Evolutionary conservation across 1,284 basidiomycete genomes (phyloP), one percentile per base, ranked within the genome.

Genomic region (Irpex rosettiformis): DNA sequence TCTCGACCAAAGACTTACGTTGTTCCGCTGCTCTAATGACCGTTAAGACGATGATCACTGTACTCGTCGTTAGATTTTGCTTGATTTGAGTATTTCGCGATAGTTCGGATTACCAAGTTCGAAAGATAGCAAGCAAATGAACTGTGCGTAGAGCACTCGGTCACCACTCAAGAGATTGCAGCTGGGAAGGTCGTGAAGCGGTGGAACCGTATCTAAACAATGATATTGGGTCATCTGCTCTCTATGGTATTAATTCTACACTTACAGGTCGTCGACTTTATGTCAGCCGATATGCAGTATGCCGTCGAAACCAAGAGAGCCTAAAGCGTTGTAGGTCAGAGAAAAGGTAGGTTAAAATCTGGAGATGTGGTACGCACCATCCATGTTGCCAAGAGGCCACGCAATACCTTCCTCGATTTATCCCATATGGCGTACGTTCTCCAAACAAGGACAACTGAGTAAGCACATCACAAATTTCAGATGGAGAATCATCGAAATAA

Each of bases 371-470:
- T 16, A 37, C 33, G 11, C 16, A 52, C 54, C 48, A 51, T 24
- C 49, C 55, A 57, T 3, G 42, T 22, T 5, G 52, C 24, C 24
- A 45, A 28, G 1, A 40, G 53, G 4, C 4, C 18, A 27, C 33
- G 55, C 29, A 51, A 11, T 4, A 61, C 48, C 48, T 52, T 45
- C 37, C 22, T 55, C 18, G 57, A 47, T 11, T 52, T 40, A 33
- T 54, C 29, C 56, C 56, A 61, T 47, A 61, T 51, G 8, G 60
- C 60, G 25, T 58, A 52, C 4, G 60, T 61, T 18, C 60, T 13
- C 29, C 53, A 48, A 8, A 61, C 51, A 4, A 61, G 48, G 49
- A 61, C 55, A 6, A 49, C 60, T 58, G n/a, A 16, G n/a, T n/a
- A n/a, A n/a, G n/a, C n/a, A 37, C 33, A 16, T 8, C 16, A 16